A percentile compares a stretch with the other conserved stretches of the same genome.
Conservation (phyloP, 1,284 basidiomycete species). For the Ganoderma lucidum region DNA sequence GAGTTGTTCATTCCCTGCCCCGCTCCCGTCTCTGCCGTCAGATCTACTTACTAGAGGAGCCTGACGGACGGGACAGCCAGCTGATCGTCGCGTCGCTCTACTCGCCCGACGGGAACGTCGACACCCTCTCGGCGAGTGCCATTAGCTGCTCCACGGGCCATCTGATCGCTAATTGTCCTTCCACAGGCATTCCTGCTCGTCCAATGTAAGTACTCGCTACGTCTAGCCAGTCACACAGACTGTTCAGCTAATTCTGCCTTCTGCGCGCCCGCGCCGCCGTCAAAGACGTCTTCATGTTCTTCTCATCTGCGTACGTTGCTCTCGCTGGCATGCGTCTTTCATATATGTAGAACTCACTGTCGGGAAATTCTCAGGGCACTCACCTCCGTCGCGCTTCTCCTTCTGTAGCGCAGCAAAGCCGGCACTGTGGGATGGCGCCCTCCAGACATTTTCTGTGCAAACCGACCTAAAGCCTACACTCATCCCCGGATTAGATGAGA, state of each 20-base stretch:
- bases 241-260: neutral
- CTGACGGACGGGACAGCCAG: slow-evolving; percentile 40
- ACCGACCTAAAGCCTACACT: neutral
- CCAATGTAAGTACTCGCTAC: slow-evolving; percentile 43
- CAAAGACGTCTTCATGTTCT: slow-evolving; percentile 48
- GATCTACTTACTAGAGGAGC: too few species aligned
- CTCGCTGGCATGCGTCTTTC: rapidly evolving
- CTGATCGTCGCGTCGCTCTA: slow-evolving; percentile 49
- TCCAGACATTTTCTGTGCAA: neutral
- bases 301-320: slow-evolving; percentile 47
- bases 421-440: neutral
- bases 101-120: slow-evolving; percentile 47
- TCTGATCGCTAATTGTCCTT: neutral
- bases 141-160: slow-evolving; percentile 9
- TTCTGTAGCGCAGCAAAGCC: slow-evolving; percentile 15
- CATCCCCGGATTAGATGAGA: neutral
- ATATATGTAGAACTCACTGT: neutral
- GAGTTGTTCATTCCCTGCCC: slow-evolving; percentile 18
- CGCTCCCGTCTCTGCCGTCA: neutral
- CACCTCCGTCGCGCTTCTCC: slow-evolving; percentile 30
- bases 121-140: slow-evolving; percentile 45
- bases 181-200: slow-evolving; percentile 48
- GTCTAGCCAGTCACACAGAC: neutral
- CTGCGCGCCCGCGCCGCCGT: neutral
- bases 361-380: slow-evolving; percentile 20